A percentile compares a stretch with the other conserved stretches of the same genome.
phyloP scores from a whole-genome alignment of 305 asterid genomes.

The Withania somnifera region DNA sequence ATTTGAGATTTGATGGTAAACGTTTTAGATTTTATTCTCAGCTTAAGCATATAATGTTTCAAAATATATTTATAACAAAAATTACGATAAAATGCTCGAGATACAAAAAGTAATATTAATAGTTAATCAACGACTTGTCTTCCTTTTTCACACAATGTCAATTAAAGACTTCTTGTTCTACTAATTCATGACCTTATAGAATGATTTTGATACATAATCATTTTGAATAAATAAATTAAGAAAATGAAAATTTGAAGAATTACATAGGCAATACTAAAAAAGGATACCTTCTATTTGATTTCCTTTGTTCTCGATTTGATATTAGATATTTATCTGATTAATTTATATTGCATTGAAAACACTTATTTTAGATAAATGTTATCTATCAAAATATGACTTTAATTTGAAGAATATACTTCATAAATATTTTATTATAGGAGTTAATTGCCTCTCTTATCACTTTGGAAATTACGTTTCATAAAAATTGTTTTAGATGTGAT shows the following conservation, averaged over 20 bases:
- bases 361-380: background rate
- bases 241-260: background rate
- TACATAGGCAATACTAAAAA: background rate
- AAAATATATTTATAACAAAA: too few relatives aligned
- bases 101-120: too few relatives aligned
- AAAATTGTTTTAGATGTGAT: too few relatives aligned
- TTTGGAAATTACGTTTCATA: too few relatives aligned
- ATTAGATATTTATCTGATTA: too few relatives aligned
- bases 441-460: too few relatives aligned
- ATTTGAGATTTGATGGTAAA: background rate
- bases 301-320: too few relatives aligned
- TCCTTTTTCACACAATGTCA: background rate
- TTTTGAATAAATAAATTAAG: background rate
- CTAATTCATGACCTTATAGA: background rate
- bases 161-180: background rate
- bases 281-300: background rate
- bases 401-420: too few relatives aligned
- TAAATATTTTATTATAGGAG: too few relatives aligned
- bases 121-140: too few relatives aligned
- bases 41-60: too few relatives aligned
- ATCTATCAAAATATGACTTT: background rate
- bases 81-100: too few relatives aligned
- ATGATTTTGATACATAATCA: background rate
- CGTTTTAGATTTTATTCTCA: background rate
- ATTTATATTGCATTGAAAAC: background rate